Percentiles rank a stretch among this genome's conserved stretches.
These are phyloP conservation scores for Silene vulgaris DNA, from an alignment of 179 eudicot genomes.

Conservation along the genomic window DNA sequence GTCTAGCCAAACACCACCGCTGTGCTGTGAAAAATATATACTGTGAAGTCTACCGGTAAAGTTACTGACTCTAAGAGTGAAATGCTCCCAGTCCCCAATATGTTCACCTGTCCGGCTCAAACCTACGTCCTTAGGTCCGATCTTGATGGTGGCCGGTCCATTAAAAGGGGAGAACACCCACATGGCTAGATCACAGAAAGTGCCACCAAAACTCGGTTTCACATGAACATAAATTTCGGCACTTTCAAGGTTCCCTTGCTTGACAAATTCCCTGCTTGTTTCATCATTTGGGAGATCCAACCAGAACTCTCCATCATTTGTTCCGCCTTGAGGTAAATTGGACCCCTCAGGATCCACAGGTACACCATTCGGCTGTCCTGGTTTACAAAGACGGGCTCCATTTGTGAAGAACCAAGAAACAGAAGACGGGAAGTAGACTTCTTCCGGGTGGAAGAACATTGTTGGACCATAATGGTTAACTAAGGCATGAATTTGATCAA, in stretches of 20 bases:
- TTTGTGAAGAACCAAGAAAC: constrained; percentile 73
- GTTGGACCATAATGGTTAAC: constrained; percentile 80
- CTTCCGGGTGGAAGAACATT: constrained; percentile 77
- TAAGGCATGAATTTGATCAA: constrained; percentile 65
- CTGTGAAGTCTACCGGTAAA: constrained; percentile 66
- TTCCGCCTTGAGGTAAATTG: constrained; percentile 62
- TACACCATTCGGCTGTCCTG: constrained; percentile 38
- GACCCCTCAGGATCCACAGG: constrained; percentile 56
- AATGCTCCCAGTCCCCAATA: constrained; percentile 89
- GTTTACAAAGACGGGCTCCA: constrained; percentile 54
- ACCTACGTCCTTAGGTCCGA: constrained; percentile 45
- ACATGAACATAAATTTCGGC: constrained; percentile 75
- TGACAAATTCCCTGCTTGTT: constrained; percentile 37
- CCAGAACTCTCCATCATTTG: constrained; percentile 73
- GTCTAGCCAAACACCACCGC: constrained; percentile 78
- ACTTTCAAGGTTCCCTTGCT: constrained; percentile 56
- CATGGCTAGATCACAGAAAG: constrained; percentile 75
- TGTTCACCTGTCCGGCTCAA: constrained; percentile 67
- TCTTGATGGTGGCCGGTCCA: constrained; percentile 71
- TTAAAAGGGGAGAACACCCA: constrained; percentile 91
- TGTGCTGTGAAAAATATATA: constrained; percentile 82
- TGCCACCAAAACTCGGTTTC: constrained; percentile 84
- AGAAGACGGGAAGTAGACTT: constrained; percentile 72
- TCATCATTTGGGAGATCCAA: constrained; percentile 62
- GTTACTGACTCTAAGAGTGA: constrained; percentile 73